Percentiles rank a stretch among this genome's conserved stretches.
Conservation (phyloP, 2,329 filamentous ascomycete genomes). For the Ophiocordyceps australis region DNA sequence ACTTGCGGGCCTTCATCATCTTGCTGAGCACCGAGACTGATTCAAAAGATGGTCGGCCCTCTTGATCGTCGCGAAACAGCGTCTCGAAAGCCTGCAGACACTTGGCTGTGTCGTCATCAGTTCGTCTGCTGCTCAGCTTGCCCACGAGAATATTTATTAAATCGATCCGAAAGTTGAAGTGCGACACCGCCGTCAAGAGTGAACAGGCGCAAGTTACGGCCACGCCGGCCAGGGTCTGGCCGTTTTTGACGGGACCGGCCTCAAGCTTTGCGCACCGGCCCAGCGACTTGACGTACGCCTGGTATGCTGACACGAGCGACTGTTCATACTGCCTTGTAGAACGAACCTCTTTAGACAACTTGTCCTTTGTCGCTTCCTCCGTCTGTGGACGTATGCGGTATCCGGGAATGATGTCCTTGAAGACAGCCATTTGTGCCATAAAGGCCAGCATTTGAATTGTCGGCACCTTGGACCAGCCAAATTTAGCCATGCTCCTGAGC, state of each 20-base stretch:
- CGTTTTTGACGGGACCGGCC: constrained; percentile 16
- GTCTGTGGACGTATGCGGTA: constrained; percentile 77
- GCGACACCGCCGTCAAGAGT: constrained; percentile 64
- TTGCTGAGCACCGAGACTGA: constrained; percentile 71
- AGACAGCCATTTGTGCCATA: constrained; percentile 74
- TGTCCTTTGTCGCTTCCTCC: constrained; percentile 57
- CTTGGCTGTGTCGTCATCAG: constrained; percentile 61
- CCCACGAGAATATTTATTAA: constrained; percentile 73
- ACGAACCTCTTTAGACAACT: constrained; percentile 83
- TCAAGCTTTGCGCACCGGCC: constrained; percentile 45
- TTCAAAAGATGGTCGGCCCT: constrained; percentile 76
- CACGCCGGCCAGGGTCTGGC: constrained; percentile 43
- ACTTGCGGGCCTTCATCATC: constrained; percentile 87
- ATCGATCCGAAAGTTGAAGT: constrained; percentile 92
- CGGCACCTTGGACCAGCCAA: constrained; percentile 49
- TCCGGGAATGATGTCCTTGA: constrained; percentile 90
- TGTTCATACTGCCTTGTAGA: constrained; percentile 75
- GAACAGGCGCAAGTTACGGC: constrained; percentile 77
- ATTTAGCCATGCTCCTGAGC: constrained; percentile 60
- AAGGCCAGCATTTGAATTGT: constrained; percentile 75
- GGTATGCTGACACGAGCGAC: constrained; percentile 68
- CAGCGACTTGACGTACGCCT: constrained; percentile 64
- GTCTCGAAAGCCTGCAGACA: constrained; percentile 64
- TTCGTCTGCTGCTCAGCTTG: constrained; percentile 55
- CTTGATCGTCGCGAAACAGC: constrained; percentile 73